Base-by-base conservation (phyloP, 2,329 filamentous ascomycete genomes). In the Ascochyta pisi region DNA sequence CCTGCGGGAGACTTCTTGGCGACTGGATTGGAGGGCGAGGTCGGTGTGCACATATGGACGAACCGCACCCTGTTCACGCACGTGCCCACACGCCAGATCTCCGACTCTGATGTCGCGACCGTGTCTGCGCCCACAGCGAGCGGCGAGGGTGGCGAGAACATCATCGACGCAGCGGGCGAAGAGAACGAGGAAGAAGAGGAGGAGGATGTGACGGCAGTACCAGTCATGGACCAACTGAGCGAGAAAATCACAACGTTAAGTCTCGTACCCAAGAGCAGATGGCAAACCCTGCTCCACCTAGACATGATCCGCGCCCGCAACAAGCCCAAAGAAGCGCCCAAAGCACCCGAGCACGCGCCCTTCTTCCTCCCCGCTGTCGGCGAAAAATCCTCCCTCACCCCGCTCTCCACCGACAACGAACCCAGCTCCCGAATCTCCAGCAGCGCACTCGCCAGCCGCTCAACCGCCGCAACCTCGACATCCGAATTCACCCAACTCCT, bases 11-110 rank as follows among this genome's bases (percentile, higher is more conserved):
- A 99, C 70, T 98, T 92, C 67, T 84, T 99, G n/a, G 95, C 95
- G 3, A 95, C 93, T 3, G 89, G 92, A 0, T 88, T 92, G 49
- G 86, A 92, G 50, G 90, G 89, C 54, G 87, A 89, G 61, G 84
- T 96, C 1, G 95, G 95, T 12, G 89, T 99, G n/a, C 89, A 91
- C 64, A 86, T 99, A 43, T 99, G 95, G 94, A 97, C 91, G 22
- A 99, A 99, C 77, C 91, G 91, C 69, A 89, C 90, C 0, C 81
- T 98, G 1, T 99, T 96, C 81, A 90, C 88, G 52, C 92, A 96
- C 66, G 87, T 96, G 0, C 89, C 93, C 0, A 96, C 92, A 1
- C 84, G 89, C 19, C 91, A 95, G 66, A 90, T 99, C 55, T 88
- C 89, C 3, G 91, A 96, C 61, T 83, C 86, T 50, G 87, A 91